Evolutionary conservation across 306 rosid genomes (phyloP).

Genomic region (Sesbania bispinosa): DNA sequence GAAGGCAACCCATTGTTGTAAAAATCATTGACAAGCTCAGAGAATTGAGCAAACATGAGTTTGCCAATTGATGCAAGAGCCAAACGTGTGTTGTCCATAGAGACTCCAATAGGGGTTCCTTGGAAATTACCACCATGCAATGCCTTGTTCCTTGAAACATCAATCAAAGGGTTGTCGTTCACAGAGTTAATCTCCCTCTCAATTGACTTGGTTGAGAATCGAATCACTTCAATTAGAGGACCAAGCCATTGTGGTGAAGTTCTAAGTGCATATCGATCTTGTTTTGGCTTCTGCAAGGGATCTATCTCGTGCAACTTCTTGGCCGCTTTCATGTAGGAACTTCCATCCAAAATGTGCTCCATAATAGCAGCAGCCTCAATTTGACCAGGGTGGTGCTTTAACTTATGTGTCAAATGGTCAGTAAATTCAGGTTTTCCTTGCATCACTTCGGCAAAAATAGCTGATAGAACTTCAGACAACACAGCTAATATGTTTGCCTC

Average conservation of each 20-base stretch:
- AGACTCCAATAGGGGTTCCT: constrained; percentile 40
- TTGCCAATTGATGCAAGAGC: constrained; percentile 25
- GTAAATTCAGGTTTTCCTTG: constrained; percentile 29
- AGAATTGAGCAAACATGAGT: not conserved
- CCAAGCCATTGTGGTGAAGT: constrained; percentile 51
- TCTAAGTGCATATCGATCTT: constrained; percentile 46
- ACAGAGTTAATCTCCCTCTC: constrained; percentile 43
- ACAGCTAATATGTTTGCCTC: not conserved
- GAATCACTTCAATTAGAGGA: constrained; percentile 42
- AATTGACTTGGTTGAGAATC: constrained; percentile 32
- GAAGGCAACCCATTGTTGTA: constrained; percentile 41
- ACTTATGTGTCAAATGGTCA: constrained; percentile 35
- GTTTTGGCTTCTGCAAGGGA: constrained; percentile 31
- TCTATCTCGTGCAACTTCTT: constrained; percentile 28
- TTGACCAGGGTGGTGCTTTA: constrained; percentile 43
- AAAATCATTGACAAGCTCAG: constrained; percentile 35
- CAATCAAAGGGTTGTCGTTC: constrained; percentile 7
- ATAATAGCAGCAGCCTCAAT: constrained; percentile 40
- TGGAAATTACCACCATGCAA: constrained; percentile 42
- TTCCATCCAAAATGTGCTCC: constrained; percentile 42
- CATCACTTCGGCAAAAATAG: constrained; percentile 37
- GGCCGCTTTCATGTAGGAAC: constrained; percentile 38
- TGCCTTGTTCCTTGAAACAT: constrained; percentile 38
- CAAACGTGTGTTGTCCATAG: constrained; percentile 43
- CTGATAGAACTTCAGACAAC: constrained; percentile 24